Conservation (phyloP, 179 eudicot species). For the Camellia oleifera region DNA sequence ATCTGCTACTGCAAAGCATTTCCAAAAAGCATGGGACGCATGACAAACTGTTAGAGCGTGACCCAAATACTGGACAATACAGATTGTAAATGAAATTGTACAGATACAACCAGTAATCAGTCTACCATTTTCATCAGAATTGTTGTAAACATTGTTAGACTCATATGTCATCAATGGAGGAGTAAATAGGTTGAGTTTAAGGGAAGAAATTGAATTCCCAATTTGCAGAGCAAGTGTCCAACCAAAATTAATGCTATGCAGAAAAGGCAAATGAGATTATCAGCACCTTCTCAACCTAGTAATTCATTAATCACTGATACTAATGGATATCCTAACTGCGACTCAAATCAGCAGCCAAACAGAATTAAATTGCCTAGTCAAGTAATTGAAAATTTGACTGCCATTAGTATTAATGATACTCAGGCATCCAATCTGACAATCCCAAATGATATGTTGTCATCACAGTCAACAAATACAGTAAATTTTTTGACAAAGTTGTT, state of each 20-base stretch:
- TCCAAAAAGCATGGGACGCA: not conserved
- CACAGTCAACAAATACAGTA: not conserved
- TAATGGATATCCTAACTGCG: not conserved
- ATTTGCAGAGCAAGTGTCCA: not conserved
- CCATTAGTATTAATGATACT: not conserved
- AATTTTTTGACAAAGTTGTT: not conserved
- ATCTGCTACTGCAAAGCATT: not conserved
- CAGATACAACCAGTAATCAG: not conserved
- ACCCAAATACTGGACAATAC: not conserved
- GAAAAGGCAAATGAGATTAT: not conserved
- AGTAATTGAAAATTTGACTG: not conserved
- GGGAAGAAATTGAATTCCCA: not conserved
- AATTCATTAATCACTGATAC: not conserved
- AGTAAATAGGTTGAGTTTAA: conserved; percentile 1
- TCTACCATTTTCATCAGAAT: not conserved
- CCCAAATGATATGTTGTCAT: not conserved
- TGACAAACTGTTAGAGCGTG: not conserved
- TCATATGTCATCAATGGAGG: not conserved
- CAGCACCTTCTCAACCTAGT: not conserved
- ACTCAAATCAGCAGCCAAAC: not conserved
- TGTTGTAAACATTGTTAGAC: conserved; percentile 1
- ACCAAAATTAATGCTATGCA: not conserved
- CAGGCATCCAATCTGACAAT: not conserved
- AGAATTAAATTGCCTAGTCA: not conserved
- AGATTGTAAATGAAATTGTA: not conserved